Percentiles rank a stretch among this genome's conserved stretches.
Evolutionary conservation across 148 eudicot genomes (phyloP).

Genomic region (Talinum fruticosum): DNA sequence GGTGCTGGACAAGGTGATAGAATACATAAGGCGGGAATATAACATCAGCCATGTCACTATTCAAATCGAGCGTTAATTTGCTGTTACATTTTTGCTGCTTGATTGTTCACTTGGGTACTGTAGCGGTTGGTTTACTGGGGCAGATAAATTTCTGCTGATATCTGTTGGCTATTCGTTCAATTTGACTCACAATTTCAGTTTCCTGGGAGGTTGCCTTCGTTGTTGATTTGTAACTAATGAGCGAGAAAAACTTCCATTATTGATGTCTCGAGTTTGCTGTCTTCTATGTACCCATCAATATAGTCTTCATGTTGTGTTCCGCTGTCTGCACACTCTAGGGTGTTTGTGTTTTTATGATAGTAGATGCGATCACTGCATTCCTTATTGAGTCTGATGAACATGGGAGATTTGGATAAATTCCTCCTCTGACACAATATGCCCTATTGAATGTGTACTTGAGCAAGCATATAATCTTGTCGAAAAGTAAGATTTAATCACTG

Average conservation of each 20-base stretch:
- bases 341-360: not conserved
- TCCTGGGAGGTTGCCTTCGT: conserved; percentile 10
- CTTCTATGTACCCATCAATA: not conserved
- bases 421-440: conserved; percentile 24
- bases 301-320: not conserved
- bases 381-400: not conserved
- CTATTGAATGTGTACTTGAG: conserved; percentile 7
- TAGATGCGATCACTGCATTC: not conserved
- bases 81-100: conserved; percentile 7
- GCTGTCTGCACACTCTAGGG: not conserved
- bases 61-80: conserved; percentile 62
- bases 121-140: conserved; percentile 13
- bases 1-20: conserved; percentile 81
- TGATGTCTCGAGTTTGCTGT: conserved; percentile 5
- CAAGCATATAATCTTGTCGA: not conserved
- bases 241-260: conserved; percentile 20
- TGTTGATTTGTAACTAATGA: conserved; percentile 12
- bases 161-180: conserved; percentile 23
- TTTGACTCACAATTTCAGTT: conserved; percentile 1
- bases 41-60: conserved; percentile 91
- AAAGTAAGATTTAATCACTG: not conserved
- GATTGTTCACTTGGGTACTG: not conserved
- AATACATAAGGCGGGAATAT: conserved; percentile 67
- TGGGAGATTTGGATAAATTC: conserved; percentile 9
- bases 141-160: not conserved